A percentile compares a stretch with the other conserved stretches of the same genome.
Conservation (phyloP, 768 basidiomycete species). For the Rhizopogon vesiculosus region DNA sequence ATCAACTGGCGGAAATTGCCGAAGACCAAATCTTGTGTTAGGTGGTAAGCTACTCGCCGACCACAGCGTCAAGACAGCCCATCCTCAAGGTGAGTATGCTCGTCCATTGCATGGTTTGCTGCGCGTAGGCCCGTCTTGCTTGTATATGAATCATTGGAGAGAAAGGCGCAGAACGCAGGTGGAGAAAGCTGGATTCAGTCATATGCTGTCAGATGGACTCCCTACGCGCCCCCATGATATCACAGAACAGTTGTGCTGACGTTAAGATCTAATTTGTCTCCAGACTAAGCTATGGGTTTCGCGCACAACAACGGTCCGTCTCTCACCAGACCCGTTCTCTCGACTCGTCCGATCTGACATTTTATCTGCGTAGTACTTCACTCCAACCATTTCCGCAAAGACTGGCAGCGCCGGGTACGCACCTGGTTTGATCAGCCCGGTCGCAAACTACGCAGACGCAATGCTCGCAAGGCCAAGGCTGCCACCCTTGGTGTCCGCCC, state of each 20-base stretch:
- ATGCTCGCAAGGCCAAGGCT: constrained; percentile 88
- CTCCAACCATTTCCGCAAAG: constrained; percentile 96
- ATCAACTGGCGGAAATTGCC: constrained; percentile 21
- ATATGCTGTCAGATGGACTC: constrained; percentile 13
- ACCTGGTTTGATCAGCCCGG: constrained; percentile 99
- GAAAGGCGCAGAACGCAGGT: not conserved
- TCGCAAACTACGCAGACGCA: constrained; percentile 92
- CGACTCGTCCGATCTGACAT: constrained; percentile 3
- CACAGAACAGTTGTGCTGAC: constrained; percentile 9
- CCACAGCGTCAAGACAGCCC: constrained; percentile 26
- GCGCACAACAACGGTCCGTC: constrained; percentile 30
- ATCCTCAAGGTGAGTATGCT: constrained; percentile 26
- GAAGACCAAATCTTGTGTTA: constrained; percentile 3
- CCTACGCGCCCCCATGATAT: not conserved
- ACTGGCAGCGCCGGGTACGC: constrained; percentile 95
- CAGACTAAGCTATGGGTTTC: constrained; percentile 32
- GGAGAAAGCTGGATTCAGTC: constrained; percentile 18
- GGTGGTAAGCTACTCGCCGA: constrained; percentile 9
- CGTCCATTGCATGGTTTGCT: constrained; percentile 1
- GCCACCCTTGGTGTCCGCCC: constrained; percentile 89
- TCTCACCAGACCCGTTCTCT: constrained; percentile 22
- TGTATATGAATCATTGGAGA: not conserved
- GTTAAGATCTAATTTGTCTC: not conserved
- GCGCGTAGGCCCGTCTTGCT: not conserved
- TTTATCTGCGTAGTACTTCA: constrained; percentile 61